These are phyloP conservation scores for Plasmodium gonderi DNA, from an alignment of 169 alveolate species.

Conservation along the genomic window DNA sequence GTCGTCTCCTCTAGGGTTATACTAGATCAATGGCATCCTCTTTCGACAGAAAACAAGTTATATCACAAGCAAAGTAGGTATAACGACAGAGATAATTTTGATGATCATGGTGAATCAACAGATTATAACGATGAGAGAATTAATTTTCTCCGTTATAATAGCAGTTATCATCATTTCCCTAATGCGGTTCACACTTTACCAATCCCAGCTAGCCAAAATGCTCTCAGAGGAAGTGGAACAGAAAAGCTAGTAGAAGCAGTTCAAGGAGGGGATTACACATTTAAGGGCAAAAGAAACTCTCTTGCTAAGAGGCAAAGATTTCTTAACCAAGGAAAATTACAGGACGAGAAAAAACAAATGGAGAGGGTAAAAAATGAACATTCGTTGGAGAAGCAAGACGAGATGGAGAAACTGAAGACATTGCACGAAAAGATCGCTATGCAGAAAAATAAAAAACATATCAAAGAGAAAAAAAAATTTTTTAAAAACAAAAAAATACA, in stretches of 20 bases:
- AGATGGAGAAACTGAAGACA: neutral
- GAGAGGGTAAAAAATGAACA: neutral
- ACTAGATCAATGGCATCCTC: neutral
- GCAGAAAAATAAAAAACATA: neutral
- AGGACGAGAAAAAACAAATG: neutral
- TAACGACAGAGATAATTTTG: neutral
- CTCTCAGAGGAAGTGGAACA: neutral
- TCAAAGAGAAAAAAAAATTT: neutral
- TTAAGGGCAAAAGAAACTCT: neutral
- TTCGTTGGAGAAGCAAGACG: neutral
- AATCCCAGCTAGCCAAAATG: neutral
- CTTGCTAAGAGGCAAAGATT: neutral
- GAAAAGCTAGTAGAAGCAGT: neutral
- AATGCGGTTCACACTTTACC: neutral
- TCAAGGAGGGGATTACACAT: neutral
- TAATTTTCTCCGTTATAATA: no score
- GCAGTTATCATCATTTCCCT: no score
- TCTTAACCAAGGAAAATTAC: neutral
- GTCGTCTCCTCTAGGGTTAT: slow-evolving; percentile 19
- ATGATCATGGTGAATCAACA: no score
- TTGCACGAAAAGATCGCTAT: neutral
- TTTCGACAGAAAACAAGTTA: neutral
- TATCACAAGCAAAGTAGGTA: neutral
- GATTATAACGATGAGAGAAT: no score
- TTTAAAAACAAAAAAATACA: neutral